phyloP scores from a whole-genome alignment of 345 rosid genomes.

The Ricinus communis region DNA sequence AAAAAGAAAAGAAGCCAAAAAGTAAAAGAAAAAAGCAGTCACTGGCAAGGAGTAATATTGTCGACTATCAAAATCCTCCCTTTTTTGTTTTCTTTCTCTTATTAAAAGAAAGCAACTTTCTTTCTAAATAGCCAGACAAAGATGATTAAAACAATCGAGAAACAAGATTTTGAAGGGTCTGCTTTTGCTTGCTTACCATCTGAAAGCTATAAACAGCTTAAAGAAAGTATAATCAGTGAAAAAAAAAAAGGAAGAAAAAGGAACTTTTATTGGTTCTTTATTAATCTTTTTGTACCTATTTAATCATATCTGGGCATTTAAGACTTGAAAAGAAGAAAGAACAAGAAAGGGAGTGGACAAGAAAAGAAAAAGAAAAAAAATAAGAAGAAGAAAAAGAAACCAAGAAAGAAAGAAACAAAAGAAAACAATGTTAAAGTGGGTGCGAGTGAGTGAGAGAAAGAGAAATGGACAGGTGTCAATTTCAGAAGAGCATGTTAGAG shows the following conservation, averaged over 20 bases:
- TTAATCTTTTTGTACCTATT: too few relatives aligned
- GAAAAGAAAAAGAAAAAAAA: background rate
- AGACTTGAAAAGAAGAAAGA: conserved; percentile 16
- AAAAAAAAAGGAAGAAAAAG: too few relatives aligned
- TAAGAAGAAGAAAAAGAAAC: background rate
- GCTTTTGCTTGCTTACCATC: conserved; percentile 25
- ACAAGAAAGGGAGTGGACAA: conserved; percentile 15
- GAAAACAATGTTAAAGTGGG: conserved; percentile 6
- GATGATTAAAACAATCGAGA: conserved; percentile 13
- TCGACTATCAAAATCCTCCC: conserved; percentile 23
- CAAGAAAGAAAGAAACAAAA: too few relatives aligned
- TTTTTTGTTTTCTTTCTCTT: background rate
- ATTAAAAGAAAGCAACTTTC: background rate
- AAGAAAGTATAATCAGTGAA: too few relatives aligned
- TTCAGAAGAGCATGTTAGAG: conserved; percentile 39
- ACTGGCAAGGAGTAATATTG: conserved; percentile 18
- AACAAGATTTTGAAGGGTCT: conserved; percentile 10
- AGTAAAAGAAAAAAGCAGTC: conserved; percentile 8
- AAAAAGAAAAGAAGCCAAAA: background rate
- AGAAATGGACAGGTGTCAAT: conserved; percentile 46
- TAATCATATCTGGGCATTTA: conserved; percentile 6
- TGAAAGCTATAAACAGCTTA: conserved; percentile 24
- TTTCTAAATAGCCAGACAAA: conserved; percentile 3
- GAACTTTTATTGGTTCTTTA: too few relatives aligned
- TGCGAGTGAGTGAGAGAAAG: background rate